phyloP scores from a whole-genome alignment of 2,329 filamentous ascomycete genomes.

The Aspergillus vadensis region DNA sequence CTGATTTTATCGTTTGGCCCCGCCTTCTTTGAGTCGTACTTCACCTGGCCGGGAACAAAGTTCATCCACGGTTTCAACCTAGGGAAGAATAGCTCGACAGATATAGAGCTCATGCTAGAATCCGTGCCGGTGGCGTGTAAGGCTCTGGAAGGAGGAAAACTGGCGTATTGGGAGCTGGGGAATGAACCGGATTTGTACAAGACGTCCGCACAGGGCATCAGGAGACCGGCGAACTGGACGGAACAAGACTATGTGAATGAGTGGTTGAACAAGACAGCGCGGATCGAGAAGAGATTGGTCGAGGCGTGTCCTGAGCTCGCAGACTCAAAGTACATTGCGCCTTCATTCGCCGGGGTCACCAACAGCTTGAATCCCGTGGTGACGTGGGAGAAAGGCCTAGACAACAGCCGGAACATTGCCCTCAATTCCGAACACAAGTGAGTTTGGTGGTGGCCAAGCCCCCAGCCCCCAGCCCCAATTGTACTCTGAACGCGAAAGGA shows the following conservation, averaged over 20 bases:
- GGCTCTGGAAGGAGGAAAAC: conserved; percentile 53
- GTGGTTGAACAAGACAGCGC: conserved; percentile 3
- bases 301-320: background rate
- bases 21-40: conserved; percentile 5
- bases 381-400: conserved; percentile 7
- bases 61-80: conserved; percentile 9
- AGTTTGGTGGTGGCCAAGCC: background rate
- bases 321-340: conserved; percentile 2
- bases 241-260: conserved; percentile 9
- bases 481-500: background rate
- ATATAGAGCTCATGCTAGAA: background rate
- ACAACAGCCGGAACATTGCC: conserved; percentile 3
- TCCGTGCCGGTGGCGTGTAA: conserved; percentile 61
- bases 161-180: conserved; percentile 64
- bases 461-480: background rate
- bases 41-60: conserved; percentile 1
- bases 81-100: background rate
- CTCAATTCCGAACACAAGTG: conserved; percentile 10
- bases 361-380: conserved; percentile 10
- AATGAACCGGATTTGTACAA: conserved; percentile 66
- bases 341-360: conserved; percentile 2
- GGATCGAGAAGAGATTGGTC: background rate
- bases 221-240: conserved; percentile 3
- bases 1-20: conserved; percentile 1
- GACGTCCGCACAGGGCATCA: conserved; percentile 51